Evolutionary conservation across 2,329 filamentous ascomycete species (phyloP).

Genomic region (Lojkania enalia): DNA sequence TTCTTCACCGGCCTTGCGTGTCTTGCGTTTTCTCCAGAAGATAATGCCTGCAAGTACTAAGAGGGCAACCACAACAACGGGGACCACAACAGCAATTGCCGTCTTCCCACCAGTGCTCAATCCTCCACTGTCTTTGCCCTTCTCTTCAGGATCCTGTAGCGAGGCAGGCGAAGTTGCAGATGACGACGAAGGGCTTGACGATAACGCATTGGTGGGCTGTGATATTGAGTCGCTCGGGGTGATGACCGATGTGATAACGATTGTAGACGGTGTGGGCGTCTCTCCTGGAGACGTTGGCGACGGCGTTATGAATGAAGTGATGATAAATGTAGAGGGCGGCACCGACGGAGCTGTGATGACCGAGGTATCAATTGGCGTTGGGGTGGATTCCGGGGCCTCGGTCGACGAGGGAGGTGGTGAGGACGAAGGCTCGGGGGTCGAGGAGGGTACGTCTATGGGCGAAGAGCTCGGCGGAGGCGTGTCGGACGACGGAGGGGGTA

Average conservation of each 20-base stretch:
- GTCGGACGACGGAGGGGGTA: constrained; percentile 17
- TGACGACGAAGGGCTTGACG: constrained; percentile 8
- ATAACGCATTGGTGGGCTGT: constrained; percentile 5
- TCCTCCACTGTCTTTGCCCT: constrained; percentile 40
- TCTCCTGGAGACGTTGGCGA: constrained; percentile 17
- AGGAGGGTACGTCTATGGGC: constrained; percentile 12
- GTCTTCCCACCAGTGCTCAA: constrained; percentile 71
- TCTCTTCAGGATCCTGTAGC: constrained; percentile 16
- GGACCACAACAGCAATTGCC: constrained; percentile 90
- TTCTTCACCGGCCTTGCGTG: constrained; percentile 81
- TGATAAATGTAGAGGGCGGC: constrained; percentile 22
- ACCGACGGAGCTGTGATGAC: constrained; percentile 30
- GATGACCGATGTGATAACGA: constrained; percentile 13
- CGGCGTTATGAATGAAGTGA: constrained; percentile 28
- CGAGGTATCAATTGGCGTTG: constrained; percentile 11
- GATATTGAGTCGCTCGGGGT: neutral
- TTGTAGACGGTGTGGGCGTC: constrained; percentile 17
- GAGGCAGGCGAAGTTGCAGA: constrained; percentile 9
- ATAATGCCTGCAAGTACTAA: constrained; percentile 76
- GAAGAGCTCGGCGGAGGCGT: constrained; percentile 15
- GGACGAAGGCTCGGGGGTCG: constrained; percentile 8
- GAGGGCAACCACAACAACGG: constrained; percentile 83
- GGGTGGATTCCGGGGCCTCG: constrained; percentile 13
- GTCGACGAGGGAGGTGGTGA: constrained; percentile 11
- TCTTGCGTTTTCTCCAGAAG: constrained; percentile 87